Conservation (phyloP, 2,329 filamentous ascomycete species). For the Nothopassalora personata region DNA sequence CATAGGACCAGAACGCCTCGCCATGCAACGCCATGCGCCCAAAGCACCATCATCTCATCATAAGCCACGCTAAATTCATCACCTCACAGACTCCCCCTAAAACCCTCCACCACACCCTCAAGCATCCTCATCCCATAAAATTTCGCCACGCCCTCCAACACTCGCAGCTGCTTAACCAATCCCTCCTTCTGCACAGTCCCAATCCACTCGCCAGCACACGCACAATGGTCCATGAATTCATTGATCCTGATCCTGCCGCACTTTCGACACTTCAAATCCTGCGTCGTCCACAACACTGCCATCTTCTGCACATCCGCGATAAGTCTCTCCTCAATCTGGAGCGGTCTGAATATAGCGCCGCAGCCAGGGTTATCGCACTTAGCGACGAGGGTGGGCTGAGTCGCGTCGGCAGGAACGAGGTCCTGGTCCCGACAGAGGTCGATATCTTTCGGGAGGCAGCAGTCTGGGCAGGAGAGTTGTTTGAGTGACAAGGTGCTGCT, state of each 20-base stretch:
- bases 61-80: not conserved
- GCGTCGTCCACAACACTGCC: constrained; percentile 75
- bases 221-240: constrained; percentile 95
- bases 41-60: not conserved
- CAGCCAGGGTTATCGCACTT: constrained; percentile 58
- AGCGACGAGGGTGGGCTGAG: constrained; percentile 15
- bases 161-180: constrained; percentile 58
- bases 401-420: constrained; percentile 51
- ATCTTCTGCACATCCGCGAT: constrained; percentile 70
- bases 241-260: constrained; percentile 65
- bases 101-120: constrained; percentile 56
- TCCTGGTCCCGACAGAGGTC: constrained; percentile 89
- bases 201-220: constrained; percentile 81
- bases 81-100: constrained; percentile 4
- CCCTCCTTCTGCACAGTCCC: constrained; percentile 64
- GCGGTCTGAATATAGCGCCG: constrained; percentile 66
- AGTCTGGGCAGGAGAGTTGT: constrained; percentile 81
- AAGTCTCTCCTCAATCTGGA: constrained; percentile 77
- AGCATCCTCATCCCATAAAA: constrained; percentile 82
- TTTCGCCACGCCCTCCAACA: constrained; percentile 68
- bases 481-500: constrained; percentile 66
- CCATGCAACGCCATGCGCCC: not conserved
- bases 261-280: constrained; percentile 83
- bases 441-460: constrained; percentile 80
- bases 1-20: not conserved